Evolutionary conservation across 2,329 filamentous ascomycete species (phyloP).

Genomic region (Claviceps pusilla): DNA sequence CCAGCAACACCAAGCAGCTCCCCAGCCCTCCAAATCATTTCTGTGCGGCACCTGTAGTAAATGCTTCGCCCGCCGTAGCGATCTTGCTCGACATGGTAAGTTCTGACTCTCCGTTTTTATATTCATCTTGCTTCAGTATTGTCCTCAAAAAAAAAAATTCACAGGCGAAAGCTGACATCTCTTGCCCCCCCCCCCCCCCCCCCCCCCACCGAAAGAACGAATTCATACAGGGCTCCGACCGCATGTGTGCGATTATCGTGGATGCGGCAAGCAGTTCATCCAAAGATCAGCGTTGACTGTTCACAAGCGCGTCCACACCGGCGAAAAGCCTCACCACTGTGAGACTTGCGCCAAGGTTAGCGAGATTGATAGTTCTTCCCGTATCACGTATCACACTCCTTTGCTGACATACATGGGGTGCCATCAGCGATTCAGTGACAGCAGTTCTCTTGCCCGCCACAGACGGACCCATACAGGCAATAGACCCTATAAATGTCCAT

Average conservation of each 20-base stretch:
- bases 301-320: constrained; percentile 87
- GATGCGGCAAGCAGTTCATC: constrained; percentile 92
- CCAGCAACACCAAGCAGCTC: constrained; percentile 18
- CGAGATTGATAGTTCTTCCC: constrained; percentile 1
- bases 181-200: neutral
- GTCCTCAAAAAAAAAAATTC: neutral
- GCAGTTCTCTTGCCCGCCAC: constrained; percentile 83
- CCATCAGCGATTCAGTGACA: constrained; percentile 80
- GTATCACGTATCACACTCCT: neutral
- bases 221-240: constrained; percentile 87
- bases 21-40: constrained; percentile 50
- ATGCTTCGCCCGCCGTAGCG: constrained; percentile 82
- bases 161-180: neutral
- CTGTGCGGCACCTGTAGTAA: constrained; percentile 83
- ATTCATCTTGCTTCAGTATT: too few species aligned
- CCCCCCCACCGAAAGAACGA: constrained; percentile 46
- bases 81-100: constrained; percentile 87
- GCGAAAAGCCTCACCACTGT: constrained; percentile 96
- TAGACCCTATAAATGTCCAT: constrained; percentile 92
- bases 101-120: constrained; percentile 3
- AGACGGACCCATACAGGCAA: constrained; percentile 91
- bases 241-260: constrained; percentile 78
- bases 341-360: constrained; percentile 89
- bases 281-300: constrained; percentile 92
- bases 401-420: neutral